Percentiles rank a stretch among this genome's conserved stretches.
These are phyloP conservation scores for Leishmania braziliensis DNA, from an alignment of 208 protist species.

Conservation along the genomic window DNA sequence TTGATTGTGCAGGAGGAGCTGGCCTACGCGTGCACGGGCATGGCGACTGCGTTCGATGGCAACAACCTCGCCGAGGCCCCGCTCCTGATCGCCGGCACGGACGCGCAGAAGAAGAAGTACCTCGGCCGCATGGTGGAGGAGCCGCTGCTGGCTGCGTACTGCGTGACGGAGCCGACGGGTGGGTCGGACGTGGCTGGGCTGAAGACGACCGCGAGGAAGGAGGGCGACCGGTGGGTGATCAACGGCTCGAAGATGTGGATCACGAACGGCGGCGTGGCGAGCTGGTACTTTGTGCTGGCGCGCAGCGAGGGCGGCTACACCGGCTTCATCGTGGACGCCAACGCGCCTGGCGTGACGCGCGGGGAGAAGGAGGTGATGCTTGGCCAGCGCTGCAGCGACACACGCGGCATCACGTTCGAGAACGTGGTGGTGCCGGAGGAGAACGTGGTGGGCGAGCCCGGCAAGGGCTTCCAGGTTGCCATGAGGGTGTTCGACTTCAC, in stretches of 20 bases:
- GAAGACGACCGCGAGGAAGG: conserved; percentile 85
- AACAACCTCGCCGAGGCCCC: conserved; percentile 81
- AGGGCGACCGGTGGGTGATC: conserved; percentile 88
- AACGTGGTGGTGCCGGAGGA: conserved; percentile 87
- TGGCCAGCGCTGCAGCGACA: conserved; percentile 92
- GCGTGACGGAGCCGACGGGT: conserved; percentile 84
- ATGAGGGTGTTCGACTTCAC: conserved; percentile 92
- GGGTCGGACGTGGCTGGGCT: conserved; percentile 89
- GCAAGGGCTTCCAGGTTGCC: conserved; percentile 86
- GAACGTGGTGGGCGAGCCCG: conserved; percentile 74
- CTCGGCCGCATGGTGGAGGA: conserved; percentile 85
- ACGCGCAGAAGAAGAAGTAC: conserved; percentile 90
- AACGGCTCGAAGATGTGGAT: conserved; percentile 96
- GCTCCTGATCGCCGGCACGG: conserved; percentile 85
- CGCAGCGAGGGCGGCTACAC: conserved; percentile 77
- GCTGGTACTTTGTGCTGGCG: conserved; percentile 93
- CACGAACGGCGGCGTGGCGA: conserved; percentile 92
- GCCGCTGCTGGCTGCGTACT: conserved; percentile 80
- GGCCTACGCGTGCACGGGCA: conserved; percentile 85
- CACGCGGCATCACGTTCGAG: conserved; percentile 90
- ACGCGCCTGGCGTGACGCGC: conserved; percentile 80
- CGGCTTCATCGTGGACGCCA: conserved; percentile 89
- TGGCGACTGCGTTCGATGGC: conserved; percentile 83
- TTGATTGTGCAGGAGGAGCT: conserved; percentile 88
- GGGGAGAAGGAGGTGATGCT: conserved; percentile 91